Evolutionary conservation across 2,329 filamentous ascomycete species (phyloP).

Genomic region (Hymenoscyphus repandus): DNA sequence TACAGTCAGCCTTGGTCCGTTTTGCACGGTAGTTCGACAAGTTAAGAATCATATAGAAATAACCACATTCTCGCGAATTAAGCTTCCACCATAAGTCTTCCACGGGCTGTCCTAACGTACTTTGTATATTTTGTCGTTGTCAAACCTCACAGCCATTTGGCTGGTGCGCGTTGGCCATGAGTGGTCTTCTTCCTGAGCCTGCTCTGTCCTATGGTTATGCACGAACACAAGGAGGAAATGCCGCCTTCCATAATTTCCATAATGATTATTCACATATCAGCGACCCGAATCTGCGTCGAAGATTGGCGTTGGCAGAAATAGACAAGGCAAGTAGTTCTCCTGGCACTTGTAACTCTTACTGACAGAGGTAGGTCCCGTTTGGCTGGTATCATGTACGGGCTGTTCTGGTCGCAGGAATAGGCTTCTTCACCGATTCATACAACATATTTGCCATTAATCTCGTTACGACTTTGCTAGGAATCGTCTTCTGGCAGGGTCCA

Average conservation of each 20-base stretch:
- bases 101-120: not conserved
- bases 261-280: conserved; percentile 50
- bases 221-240: conserved; percentile 55
- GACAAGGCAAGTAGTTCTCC: conserved; percentile 46
- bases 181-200: conserved; percentile 19
- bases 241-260: conserved; percentile 66
- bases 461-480: conserved; percentile 64
- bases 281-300: conserved; percentile 71
- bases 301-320: conserved; percentile 72
- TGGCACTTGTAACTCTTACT: not conserved
- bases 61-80: not conserved
- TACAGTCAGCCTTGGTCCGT: not conserved
- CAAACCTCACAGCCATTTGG: conserved; percentile 5
- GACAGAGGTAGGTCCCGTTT: conserved; percentile 39
- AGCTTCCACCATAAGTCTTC: not conserved
- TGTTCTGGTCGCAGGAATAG: conserved; percentile 70
- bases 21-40: not conserved
- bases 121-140: not conserved
- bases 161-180: conserved; percentile 14
- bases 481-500: conserved; percentile 65
- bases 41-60: not conserved
- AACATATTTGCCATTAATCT: conserved; percentile 78
- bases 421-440: conserved; percentile 81
- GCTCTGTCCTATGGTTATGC: conserved; percentile 14
- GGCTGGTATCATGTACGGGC: conserved; percentile 72